Evolutionary conservation across 139 green algal species (phyloP), one percentile per base, ranked within the genome.

Genomic region (Marvania coccoides): DNA sequence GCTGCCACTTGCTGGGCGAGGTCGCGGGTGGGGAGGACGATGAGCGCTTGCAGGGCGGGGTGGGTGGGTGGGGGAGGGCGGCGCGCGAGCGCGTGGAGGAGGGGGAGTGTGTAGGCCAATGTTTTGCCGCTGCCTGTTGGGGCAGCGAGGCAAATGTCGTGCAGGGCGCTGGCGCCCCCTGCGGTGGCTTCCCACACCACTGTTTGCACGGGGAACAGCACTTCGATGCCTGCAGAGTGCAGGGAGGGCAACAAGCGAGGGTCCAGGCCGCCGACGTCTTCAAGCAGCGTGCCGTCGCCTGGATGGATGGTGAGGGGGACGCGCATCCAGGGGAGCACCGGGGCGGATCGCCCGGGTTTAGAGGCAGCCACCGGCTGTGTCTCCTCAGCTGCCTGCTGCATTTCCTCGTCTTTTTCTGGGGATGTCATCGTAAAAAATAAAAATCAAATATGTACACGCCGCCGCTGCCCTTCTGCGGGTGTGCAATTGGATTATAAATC

Each of bases 111-210:
- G 68, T 96, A 97, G 1, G 90, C 83, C 19, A 97, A 73, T 2
- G 90, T 97, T 71, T 97, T 97, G 48, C 90, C 90, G 58, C 79
- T 89, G 61, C 90, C 90, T 0, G 90, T 97, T 23, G 90, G 90
- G 1, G 89, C 87, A 24, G 68, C 78, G 13, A 97, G 75, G 73
- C 88, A 94, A n/a, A 96, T 57, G 64, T 97, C 90, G 71, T 95
- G 85, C 5, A 67, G 69, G 6, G 51, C 45, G 65, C 75, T 85
- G 36, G 54, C 29, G 9, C 90, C 90, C 13, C 90, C 90, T 2
- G 68, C 84, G 0, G 78, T 73, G 38, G 83, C 58, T 2, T 62
- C 51, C 90, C 88, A 96, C 23, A 88, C 78, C 24, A 80, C 84
- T 19, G 81, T 74, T 63, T 96, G 89, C 5, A 92, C 83, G 6